phyloP scores from a whole-genome alignment of 2,329 filamentous ascomycete species.

The Colletotrichum tofieldiae region DNA sequence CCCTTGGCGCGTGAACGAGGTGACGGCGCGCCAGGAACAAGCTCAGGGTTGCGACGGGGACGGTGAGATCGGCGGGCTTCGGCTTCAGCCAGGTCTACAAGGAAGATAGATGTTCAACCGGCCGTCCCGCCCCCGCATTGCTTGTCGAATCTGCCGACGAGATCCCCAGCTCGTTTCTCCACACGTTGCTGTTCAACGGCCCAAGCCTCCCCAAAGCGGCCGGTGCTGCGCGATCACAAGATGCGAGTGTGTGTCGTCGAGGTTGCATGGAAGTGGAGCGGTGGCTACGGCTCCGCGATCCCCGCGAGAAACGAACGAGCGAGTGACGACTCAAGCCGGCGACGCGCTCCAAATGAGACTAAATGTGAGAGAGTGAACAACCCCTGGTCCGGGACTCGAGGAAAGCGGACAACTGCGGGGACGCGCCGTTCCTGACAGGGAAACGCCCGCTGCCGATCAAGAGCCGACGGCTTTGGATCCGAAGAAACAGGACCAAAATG shows the following conservation, averaged over 20 bases:
- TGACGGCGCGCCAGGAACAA: slow-evolving; percentile 1
- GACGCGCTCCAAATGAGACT: not conserved
- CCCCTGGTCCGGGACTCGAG: not conserved
- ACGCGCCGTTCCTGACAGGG: slow-evolving; percentile 29
- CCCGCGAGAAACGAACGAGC: slow-evolving; percentile 9
- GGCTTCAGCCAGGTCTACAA: not conserved
- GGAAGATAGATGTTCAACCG: not conserved
- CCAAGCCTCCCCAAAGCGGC: slow-evolving; percentile 26
- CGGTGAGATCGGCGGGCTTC: slow-evolving; percentile 11
- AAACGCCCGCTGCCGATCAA: slow-evolving; percentile 25
- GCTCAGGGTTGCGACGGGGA: not conserved
- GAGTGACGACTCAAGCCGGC: not conserved
- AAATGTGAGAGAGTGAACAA: not conserved
- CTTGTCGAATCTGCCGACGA: slow-evolving; percentile 34
- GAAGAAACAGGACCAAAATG: not conserved
- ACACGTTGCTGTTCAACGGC: slow-evolving; percentile 8
- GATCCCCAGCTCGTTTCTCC: not conserved
- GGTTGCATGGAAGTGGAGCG: slow-evolving; percentile 26
- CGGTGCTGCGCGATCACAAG: slow-evolving; percentile 32
- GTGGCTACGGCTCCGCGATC: slow-evolving; percentile 37
- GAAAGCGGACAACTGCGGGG: not conserved
- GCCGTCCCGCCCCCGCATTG: slow-evolving; percentile 40
- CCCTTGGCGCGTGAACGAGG: slow-evolving; percentile 9
- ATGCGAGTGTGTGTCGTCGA: not conserved
- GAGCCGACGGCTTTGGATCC: not conserved